These are phyloP conservation scores for Aspergillus alliaceus DNA, from an alignment of 2,329 filamentous ascomycete genomes.

Conservation along the genomic window DNA sequence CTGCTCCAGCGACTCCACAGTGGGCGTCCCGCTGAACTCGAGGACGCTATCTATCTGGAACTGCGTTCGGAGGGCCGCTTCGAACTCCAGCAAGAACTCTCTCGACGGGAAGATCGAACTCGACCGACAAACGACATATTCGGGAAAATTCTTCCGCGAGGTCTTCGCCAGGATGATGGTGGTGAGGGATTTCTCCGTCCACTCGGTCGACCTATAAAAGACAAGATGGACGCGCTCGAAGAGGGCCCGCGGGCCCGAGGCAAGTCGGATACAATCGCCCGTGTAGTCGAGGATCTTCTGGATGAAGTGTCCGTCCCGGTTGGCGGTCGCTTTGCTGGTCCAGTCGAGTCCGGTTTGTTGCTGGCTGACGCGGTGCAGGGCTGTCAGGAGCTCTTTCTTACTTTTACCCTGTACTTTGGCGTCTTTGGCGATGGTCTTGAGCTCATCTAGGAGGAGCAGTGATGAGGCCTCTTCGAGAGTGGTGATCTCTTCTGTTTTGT, in stretches of 20 bases:
- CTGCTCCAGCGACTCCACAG: conserved; percentile 63
- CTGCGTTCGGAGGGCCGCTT: conserved; percentile 79
- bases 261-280: conserved; percentile 82
- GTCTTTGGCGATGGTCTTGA: conserved; percentile 81
- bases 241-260: conserved; percentile 68
- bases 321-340: conserved; percentile 51
- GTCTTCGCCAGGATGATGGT: conserved; percentile 93
- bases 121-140: conserved; percentile 86
- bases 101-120: conserved; percentile 84
- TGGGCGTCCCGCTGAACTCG: conserved; percentile 73
- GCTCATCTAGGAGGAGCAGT: conserved; percentile 80
- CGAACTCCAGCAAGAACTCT: conserved; percentile 77
- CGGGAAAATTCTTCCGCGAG: conserved; percentile 79
- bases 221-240: conserved; percentile 95
- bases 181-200: conserved; percentile 95
- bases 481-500: conserved; percentile 72
- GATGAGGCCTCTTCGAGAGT: conserved; percentile 81
- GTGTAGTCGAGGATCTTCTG: conserved; percentile 74
- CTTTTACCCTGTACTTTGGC: conserved; percentile 84
- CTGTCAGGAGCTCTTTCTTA: conserved; percentile 74
- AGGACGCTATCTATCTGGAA: conserved; percentile 77
- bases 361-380: conserved; percentile 71
- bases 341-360: conserved; percentile 75
- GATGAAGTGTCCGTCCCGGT: conserved; percentile 72
- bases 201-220: conserved; percentile 93